Percentiles rank a stretch among this genome's conserved stretches.
Evolutionary conservation across 2,329 filamentous ascomycete species (phyloP).

Genomic region (Thelonectria blattea): DNA sequence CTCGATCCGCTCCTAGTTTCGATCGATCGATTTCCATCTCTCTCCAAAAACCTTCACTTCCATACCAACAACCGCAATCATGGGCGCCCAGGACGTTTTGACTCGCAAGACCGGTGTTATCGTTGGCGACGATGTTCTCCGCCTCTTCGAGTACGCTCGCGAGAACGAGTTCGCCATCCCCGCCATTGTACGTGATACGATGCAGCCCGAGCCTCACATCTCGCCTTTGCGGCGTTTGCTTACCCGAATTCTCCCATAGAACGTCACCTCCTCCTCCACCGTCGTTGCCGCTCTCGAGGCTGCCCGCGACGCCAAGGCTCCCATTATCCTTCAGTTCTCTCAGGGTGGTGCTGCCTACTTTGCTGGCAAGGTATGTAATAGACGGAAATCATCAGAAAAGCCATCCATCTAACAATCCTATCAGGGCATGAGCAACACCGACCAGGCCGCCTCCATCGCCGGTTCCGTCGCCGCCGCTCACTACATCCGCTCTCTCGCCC

Average conservation of each 20-base stretch:
- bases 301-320: slow-evolving; percentile 87
- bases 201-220: not conserved
- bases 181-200: slow-evolving; percentile 61
- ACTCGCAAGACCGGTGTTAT: slow-evolving; percentile 61
- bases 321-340: slow-evolving; percentile 91
- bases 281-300: slow-evolving; percentile 87
- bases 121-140: slow-evolving; percentile 60
- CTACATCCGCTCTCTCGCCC: slow-evolving; percentile 89
- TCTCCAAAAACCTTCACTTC: slow-evolving; percentile 16
- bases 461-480: slow-evolving; percentile 89
- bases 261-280: slow-evolving; percentile 89
- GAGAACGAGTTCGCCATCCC: slow-evolving; percentile 89
- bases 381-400: not conserved
- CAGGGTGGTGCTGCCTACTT: slow-evolving; percentile 95
- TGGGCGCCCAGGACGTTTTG: slow-evolving; percentile 51
- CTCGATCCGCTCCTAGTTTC: slow-evolving; percentile 28
- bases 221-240: slow-evolving; percentile 2
- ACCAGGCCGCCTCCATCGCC: slow-evolving; percentile 88
- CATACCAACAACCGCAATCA: slow-evolving; percentile 38
- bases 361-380: slow-evolving; percentile 72
- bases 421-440: slow-evolving; percentile 74
- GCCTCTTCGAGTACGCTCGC: slow-evolving; percentile 88
- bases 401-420: slow-evolving; percentile 13
- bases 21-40: slow-evolving; percentile 20
- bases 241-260: slow-evolving; percentile 47